A percentile compares a stretch with the other conserved stretches of the same genome.
phyloP scores from a whole-genome alignment of 2,329 filamentous ascomycete species.

The Pseudocercospora fijiensis region DNA sequence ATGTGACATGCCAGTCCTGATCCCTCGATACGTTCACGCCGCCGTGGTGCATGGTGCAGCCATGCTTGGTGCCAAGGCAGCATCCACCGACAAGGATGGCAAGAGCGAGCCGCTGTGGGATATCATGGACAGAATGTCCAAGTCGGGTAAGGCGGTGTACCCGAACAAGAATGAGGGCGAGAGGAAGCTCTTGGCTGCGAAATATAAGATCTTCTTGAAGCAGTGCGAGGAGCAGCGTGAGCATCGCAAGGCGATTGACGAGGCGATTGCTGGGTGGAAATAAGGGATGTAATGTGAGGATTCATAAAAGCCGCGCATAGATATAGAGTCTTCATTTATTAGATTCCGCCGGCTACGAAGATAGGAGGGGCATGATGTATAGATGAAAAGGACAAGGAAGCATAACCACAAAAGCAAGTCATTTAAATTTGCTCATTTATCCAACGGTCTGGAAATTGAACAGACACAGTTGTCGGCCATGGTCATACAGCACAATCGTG shows the following conservation, averaged over 20 bases:
- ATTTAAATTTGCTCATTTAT: neutral
- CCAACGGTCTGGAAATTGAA: too few relatives aligned
- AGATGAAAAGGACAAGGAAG: neutral
- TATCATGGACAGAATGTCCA: slow-evolving; percentile 98
- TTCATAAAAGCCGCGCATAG: neutral
- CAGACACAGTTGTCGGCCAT: too few relatives aligned
- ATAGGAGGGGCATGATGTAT: neutral
- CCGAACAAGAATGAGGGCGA: slow-evolving; percentile 70
- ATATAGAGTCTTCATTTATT: neutral
- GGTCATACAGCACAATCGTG: too few relatives aligned
- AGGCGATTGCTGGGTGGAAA: slow-evolving; percentile 42
- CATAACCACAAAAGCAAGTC: neutral
- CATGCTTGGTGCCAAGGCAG: slow-evolving; percentile 97
- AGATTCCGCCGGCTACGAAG: neutral
- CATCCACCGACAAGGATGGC: slow-evolving; percentile 72
- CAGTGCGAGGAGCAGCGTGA: slow-evolving; percentile 82
- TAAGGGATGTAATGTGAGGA: neutral
- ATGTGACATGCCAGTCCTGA: slow-evolving; percentile 88
- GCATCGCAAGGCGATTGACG: slow-evolving; percentile 78
- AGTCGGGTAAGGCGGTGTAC: slow-evolving; percentile 79
- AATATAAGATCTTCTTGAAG: slow-evolving; percentile 95
- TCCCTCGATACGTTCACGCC: slow-evolving; percentile 89
- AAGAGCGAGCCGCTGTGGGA: slow-evolving; percentile 86
- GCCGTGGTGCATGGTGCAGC: slow-evolving; percentile 97
- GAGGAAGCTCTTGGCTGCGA: slow-evolving; percentile 77